Evolutionary conservation across 2,329 filamentous ascomycete genomes (phyloP).

Genomic region (Nothomitra cinnamomea): DNA sequence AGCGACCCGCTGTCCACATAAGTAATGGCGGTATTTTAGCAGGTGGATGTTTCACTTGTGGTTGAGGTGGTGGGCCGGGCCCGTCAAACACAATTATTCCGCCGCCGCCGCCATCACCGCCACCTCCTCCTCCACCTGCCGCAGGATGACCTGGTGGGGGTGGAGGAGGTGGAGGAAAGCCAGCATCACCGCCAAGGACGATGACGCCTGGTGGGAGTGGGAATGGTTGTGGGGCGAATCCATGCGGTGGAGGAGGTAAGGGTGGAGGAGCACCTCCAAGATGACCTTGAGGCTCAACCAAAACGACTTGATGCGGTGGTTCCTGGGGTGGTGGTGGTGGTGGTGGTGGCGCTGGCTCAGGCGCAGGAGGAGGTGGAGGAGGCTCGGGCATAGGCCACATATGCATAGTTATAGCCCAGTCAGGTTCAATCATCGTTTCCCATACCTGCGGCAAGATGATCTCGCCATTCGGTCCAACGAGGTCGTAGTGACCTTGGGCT

Average conservation of each 20-base stretch:
- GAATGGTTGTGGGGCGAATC: constrained; percentile 8
- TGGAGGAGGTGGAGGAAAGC: neutral
- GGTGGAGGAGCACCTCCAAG: constrained; percentile 16
- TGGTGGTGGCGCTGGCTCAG: constrained; percentile 19
- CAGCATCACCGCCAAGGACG: neutral
- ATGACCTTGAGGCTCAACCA: constrained; percentile 2
- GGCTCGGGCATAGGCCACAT: constrained; percentile 44
- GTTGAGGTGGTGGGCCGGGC: constrained; percentile 9
- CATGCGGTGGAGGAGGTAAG: constrained; percentile 9
- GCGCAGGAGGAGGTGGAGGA: constrained; percentile 4
- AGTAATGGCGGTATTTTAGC: constrained; percentile 8
- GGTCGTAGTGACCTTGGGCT: constrained; percentile 61
- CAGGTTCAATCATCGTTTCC: constrained; percentile 66
- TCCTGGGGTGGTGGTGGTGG: constrained; percentile 9
- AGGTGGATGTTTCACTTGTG: constrained; percentile 7
- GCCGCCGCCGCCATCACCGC: neutral
- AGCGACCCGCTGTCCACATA: constrained; percentile 11
- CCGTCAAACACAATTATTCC: constrained; percentile 2
- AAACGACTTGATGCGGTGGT: constrained; percentile 3
- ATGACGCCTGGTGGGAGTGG: constrained; percentile 4
- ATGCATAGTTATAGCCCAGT: constrained; percentile 54
- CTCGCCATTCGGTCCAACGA: constrained; percentile 62
- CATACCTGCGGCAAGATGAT: constrained; percentile 70
- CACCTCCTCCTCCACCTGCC: neutral
- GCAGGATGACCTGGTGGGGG: constrained; percentile 6